A percentile compares a stretch with the other conserved stretches of the same genome.
phyloP scores from a whole-genome alignment of 495 filamentous ascomycete genomes.

The Penicillium coffeae region DNA sequence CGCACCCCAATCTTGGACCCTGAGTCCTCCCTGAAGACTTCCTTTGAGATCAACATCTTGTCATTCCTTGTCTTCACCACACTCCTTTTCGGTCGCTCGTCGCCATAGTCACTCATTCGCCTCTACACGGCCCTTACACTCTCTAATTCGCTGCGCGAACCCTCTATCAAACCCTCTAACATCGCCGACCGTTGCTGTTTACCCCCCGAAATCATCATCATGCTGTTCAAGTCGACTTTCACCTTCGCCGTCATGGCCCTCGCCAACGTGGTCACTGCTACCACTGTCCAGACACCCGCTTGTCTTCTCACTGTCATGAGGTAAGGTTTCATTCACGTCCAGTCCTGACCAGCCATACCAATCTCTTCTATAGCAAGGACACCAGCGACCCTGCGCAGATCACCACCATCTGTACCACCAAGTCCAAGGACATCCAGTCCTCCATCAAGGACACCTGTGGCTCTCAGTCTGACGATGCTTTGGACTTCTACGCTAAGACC shows the following conservation, averaged over 20 bases:
- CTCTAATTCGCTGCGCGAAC: constrained; percentile 26
- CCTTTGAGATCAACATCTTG: constrained; percentile 16
- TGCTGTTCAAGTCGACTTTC: constrained; percentile 38
- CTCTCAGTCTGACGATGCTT: constrained; percentile 22
- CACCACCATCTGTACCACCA: constrained; percentile 27
- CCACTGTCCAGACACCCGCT: constrained; percentile 25
- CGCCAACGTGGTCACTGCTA: constrained; percentile 29
- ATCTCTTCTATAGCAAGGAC: constrained; percentile 12
- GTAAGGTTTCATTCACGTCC: constrained; percentile 19
- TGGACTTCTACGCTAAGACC: constrained; percentile 31
- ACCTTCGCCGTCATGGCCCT: constrained; percentile 32
- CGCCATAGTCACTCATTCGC: constrained; percentile 24
- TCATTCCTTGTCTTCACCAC: constrained; percentile 25
- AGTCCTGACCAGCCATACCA: constrained; percentile 7
- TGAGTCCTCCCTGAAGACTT: constrained; percentile 4
- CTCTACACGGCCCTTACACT: constrained; percentile 17
- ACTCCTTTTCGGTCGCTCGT: constrained; percentile 12
- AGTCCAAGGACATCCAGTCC: constrained; percentile 23
- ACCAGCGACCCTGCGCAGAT: constrained; percentile 29
- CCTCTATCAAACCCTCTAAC: constrained; percentile 11
- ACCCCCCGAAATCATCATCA: constrained; percentile 14
- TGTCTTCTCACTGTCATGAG: constrained; percentile 36
- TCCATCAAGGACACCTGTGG: constrained; percentile 26
- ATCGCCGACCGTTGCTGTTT: constrained; percentile 9
- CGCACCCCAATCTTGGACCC: constrained; percentile 13